Evolutionary conservation across 768 basidiomycete species (phyloP), one percentile per base, ranked within the genome.

Genomic region (Rhodotorula paludigena): DNA sequence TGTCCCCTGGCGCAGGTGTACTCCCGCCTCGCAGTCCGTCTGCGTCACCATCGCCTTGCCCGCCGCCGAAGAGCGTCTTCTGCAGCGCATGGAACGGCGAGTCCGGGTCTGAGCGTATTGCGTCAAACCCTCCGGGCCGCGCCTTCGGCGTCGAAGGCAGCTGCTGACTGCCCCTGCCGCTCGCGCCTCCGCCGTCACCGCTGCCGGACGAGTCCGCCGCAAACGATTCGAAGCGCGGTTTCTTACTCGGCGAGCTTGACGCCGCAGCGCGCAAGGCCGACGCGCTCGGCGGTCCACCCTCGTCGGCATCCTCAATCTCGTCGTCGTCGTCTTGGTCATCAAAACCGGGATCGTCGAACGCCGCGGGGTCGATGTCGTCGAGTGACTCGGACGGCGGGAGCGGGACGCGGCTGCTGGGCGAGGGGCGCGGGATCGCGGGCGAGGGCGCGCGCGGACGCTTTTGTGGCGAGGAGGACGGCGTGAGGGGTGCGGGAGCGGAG

Each of bases 61-160:
- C 33, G 21, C 35, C 18, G 2, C 57, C 51, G 57, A 68, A 68
- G 16, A 68, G 52, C 30, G 32, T 51, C 8, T 45, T 52, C 44
- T 63, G 57, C 53, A 68, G 42, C 8, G 52, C 32, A 44, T 68
- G 66, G 44, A 63, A 68, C 1, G 67, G 67, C 36, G 57, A 60
- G 20, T 60, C 57, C 8, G 67, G 67, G 33, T 68, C 67, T 33
- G 59, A 32, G 18, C 52, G 63, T 41, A 68, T 63, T 32, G 47
- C 62, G 16, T 30, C 57, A 32, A 52, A 67, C 30, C 38, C 35
- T n/a, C 5, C 33, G 33, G 45, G 18, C 12, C 23, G 41, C 12
- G 36, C n/a, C 16, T n/a, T 52, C 21, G 30, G 48, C 18, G 49
- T 42, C 5, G 21, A 10, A 10, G 59, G 38, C 28, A 4, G 44